phyloP scores from a whole-genome alignment of 345 rosid species.

The Eucalyptus tenuipes region DNA sequence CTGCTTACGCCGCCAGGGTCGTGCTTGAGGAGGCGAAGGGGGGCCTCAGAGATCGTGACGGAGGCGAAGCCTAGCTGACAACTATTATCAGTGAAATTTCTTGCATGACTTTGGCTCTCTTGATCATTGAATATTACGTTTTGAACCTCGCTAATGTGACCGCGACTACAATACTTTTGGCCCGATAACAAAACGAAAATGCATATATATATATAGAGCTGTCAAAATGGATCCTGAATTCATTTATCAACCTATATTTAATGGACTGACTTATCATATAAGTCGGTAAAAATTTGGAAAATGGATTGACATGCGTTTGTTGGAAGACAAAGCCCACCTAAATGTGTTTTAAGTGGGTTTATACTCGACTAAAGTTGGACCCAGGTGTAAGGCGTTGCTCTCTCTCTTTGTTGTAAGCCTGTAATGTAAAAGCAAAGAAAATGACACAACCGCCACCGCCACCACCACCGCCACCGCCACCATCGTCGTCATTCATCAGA shows the following conservation, averaged over 20 bases:
- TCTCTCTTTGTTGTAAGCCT: accelerated
- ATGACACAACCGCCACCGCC: neutral
- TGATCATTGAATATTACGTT: too few relatives aligned
- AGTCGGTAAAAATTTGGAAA: neutral
- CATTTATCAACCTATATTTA: too few relatives aligned
- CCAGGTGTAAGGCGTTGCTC: neutral
- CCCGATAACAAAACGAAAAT: too few relatives aligned
- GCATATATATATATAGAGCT: too few relatives aligned
- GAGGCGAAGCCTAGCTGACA: neutral
- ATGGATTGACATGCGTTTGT: neutral
- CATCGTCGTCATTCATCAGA: neutral
- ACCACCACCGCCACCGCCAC: neutral
- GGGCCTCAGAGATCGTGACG: neutral
- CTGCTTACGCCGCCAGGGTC: neutral
- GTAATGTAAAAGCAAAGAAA: neutral
- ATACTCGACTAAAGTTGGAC: neutral
- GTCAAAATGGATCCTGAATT: too few relatives aligned
- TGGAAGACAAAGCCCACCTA: neutral
- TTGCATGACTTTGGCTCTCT: too few relatives aligned
- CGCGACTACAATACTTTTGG: too few relatives aligned
- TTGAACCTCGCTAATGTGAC: too few relatives aligned
- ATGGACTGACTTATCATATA: too few relatives aligned
- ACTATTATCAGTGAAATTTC: too few relatives aligned
- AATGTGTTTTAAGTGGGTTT: neutral
- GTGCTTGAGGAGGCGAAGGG: neutral